phyloP scores from a whole-genome alignment of 495 filamentous ascomycete species.

The Sordaria brevicollis region DNA sequence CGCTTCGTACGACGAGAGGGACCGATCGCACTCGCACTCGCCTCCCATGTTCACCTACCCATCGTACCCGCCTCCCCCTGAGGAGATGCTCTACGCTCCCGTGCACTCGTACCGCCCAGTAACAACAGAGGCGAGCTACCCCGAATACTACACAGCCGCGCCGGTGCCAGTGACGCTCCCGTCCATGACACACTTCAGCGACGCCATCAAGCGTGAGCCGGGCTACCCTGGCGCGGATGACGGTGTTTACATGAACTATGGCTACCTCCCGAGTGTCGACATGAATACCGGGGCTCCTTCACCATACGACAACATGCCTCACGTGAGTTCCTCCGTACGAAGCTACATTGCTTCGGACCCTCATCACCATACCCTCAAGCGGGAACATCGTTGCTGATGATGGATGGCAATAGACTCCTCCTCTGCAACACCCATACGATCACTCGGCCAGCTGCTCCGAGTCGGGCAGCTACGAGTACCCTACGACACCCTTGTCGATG shows the following conservation, averaged over 20 bases:
- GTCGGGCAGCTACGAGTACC: constrained; percentile 47
- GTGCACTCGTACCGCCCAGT: constrained; percentile 56
- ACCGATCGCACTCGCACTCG: constrained; percentile 58
- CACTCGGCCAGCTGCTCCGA: constrained; percentile 56
- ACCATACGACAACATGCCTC: constrained; percentile 55
- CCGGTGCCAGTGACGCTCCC: constrained; percentile 52
- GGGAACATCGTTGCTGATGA: constrained; percentile 38
- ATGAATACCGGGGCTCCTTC: constrained; percentile 37
- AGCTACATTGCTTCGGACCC: not conserved
- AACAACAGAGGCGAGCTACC: constrained; percentile 50
- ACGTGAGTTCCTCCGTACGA: constrained; percentile 46
- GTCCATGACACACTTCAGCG: constrained; percentile 52
- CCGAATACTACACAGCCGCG: constrained; percentile 53
- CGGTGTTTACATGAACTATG: constrained; percentile 69
- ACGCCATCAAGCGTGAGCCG: constrained; percentile 50
- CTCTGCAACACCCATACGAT: constrained; percentile 72
- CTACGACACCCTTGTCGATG: constrained; percentile 58
- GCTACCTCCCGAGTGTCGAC: constrained; percentile 63
- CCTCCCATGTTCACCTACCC: constrained; percentile 66
- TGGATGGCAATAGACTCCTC: constrained; percentile 59
- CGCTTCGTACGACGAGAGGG: constrained; percentile 39
- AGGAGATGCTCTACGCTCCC: constrained; percentile 52
- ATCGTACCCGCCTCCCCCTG: constrained; percentile 54
- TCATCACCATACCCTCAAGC: constrained; percentile 22
- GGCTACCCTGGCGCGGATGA: constrained; percentile 47